These are phyloP conservation scores for Omphalotus guepiniiformis DNA, from an alignment of 768 basidiomycete species.

Conservation along the genomic window DNA sequence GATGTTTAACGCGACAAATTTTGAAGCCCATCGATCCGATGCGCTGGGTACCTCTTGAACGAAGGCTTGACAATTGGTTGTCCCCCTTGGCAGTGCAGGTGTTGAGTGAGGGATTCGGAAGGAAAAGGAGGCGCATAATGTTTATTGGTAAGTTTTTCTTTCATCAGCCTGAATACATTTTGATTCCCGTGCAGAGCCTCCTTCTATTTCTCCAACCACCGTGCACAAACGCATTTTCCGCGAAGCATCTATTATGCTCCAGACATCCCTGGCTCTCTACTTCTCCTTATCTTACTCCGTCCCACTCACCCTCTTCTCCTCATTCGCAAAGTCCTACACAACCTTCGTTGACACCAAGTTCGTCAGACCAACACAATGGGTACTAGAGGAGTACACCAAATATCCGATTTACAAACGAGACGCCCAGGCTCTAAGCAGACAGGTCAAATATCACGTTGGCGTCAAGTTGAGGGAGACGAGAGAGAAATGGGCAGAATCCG, in stretches of 20 bases:
- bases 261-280: background rate
- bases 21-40: conserved; percentile 1
- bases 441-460: too few relatives aligned
- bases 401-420: too few relatives aligned
- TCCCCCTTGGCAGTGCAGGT: background rate
- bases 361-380: too few relatives aligned
- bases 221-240: conserved; percentile 4
- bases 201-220: background rate
- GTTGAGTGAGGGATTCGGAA: background rate
- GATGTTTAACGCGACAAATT: background rate
- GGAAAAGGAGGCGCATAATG: background rate
- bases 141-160: conserved; percentile 4
- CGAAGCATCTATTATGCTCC: conserved; percentile 1
- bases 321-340: too few relatives aligned
- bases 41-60: conserved; percentile 1
- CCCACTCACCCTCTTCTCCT: background rate
- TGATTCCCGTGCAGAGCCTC: background rate
- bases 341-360: too few relatives aligned
- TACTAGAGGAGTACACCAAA: too few relatives aligned
- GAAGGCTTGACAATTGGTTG: background rate
- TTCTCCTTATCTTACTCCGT: background rate
- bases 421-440: too few relatives aligned
- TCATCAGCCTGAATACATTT: background rate
- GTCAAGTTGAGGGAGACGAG: too few relatives aligned
- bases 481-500: too few relatives aligned